Evolutionary conservation across 768 basidiomycete genomes (phyloP).

Genomic region (Dioszegia aurantiaca): DNA sequence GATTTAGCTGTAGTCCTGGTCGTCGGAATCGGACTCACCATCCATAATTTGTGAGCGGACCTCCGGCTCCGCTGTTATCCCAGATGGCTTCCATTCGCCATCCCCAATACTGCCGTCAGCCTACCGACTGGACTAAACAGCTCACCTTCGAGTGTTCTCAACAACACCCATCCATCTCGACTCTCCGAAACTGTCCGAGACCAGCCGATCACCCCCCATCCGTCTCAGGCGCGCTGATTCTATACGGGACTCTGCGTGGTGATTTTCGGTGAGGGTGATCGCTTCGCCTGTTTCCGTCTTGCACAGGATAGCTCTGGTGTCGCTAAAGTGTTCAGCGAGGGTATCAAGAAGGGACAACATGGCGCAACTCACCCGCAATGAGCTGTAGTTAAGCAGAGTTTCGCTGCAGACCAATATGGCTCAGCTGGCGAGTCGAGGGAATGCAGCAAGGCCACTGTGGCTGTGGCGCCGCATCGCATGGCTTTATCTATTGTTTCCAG

Average conservation of each 20-base stretch:
- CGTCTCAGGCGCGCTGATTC: constrained; percentile 80
- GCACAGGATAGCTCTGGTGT: constrained; percentile 83
- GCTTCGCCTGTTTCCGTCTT: constrained; percentile 69
- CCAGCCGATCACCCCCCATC: constrained; percentile 74
- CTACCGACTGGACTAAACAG: constrained; percentile 4
- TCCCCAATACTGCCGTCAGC: constrained; percentile 68
- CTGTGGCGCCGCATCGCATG: constrained; percentile 79
- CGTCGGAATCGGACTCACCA: constrained; percentile 57
- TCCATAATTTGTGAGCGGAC: constrained; percentile 70
- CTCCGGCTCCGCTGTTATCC: constrained; percentile 91
- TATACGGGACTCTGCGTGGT: constrained; percentile 86
- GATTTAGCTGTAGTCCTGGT: not conserved
- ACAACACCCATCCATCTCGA: constrained; percentile 87
- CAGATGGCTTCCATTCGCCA: constrained; percentile 79
- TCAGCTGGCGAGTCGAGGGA: constrained; percentile 71
- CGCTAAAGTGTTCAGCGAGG: constrained; percentile 62
- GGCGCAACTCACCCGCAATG: constrained; percentile 74
- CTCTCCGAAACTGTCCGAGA: constrained; percentile 94
- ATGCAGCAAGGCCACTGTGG: constrained; percentile 86
- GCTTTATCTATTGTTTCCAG: constrained; percentile 64
- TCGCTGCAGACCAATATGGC: constrained; percentile 78
- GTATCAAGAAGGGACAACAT: no score
- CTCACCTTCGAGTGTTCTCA: constrained; percentile 83
- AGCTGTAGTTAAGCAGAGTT: constrained; percentile 76
- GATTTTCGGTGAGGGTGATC: constrained; percentile 85